phyloP scores from a whole-genome alignment of 805 yeast species.

The Wickerhamomyces bisporus region DNA sequence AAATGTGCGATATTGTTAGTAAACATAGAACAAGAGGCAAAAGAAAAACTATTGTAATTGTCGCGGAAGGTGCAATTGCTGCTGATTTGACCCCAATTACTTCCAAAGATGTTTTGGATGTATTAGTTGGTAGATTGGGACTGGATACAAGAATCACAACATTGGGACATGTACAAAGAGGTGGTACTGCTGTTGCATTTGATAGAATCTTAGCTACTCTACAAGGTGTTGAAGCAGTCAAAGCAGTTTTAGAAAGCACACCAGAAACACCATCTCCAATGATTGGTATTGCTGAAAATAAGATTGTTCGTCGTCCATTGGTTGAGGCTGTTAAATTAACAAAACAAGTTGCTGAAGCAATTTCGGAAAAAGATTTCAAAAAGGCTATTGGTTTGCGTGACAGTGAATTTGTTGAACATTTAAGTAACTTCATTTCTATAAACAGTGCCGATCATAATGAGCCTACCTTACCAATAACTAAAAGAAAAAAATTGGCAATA shows the following conservation, averaged over 20 bases:
- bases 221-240: conserved; percentile 97
- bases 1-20: conserved; percentile 66
- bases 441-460: conserved; percentile 63
- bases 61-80: conserved; percentile 97
- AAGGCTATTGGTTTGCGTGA: conserved; percentile 86
- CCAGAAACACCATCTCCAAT: conserved; percentile 93
- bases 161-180: conserved; percentile 96
- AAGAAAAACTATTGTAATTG: conserved; percentile 92
- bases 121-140: conserved; percentile 67
- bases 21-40: conserved; percentile 85
- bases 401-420: conserved; percentile 79
- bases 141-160: conserved; percentile 94
- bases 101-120: conserved; percentile 75
- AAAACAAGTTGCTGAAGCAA: conserved; percentile 86
- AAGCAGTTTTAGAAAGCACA: conserved; percentile 82
- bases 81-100: conserved; percentile 75
- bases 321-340: conserved; percentile 89
- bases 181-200: conserved; percentile 96
- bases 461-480: conserved; percentile 52
- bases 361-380: conserved; percentile 70
- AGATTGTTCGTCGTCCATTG: conserved; percentile 76
- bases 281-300: conserved; percentile 86
- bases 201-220: conserved; percentile 89
- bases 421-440: conserved; percentile 62
- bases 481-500: conserved; percentile 73